Base-by-base conservation (phyloP, 2,329 filamentous ascomycete species). In the Aspergillus arachidicola region DNA sequence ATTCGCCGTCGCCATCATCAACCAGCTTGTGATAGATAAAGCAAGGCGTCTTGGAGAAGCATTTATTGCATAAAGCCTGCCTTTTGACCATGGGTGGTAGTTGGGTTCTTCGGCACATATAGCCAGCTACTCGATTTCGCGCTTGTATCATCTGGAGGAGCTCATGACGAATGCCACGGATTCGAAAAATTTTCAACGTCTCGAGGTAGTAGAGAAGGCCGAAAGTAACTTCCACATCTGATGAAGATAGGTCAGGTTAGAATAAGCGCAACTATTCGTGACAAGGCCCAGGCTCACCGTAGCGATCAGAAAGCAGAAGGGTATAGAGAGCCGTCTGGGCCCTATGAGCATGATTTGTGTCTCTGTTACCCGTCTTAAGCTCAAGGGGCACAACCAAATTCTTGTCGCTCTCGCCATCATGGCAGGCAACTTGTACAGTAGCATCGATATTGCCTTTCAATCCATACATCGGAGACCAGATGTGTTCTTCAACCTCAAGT, bases 401-500 rank as follows among this genome's bases (percentile, higher is more conserved):
- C 64, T 87, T 87, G 54, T 82, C 79, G 34, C 86, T 83, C n/a
- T 85, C 81, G 30, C 88, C 86, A 61, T 96, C 91, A 60, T 87
- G 83, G 83, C 97, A 91, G 0, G 86, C 87, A 19, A 95, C 91
- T 79, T 99, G 92, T 1, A 99, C 91, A 0, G 95, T 98, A 32
- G 95, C 95, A 79, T 99, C 95, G 64, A 99, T 95, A 71, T 98
- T 99, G 34, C 95, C 95, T 77, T 99, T 99, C 19, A 99, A 83
- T 0, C 95, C 95, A 75, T 96, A 99, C 87, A 93, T 94, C 0
- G 95, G 95, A 7, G 94, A 98, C 95, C 95, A 99, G 32, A 99
- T 89, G 74, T 98, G 95, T 77, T 99, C 95, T 76, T 99, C 95
- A 11, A 99, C 92, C 74, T 98, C 95, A 16, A 99, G 89, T 32